Percentiles rank a stretch among this genome's conserved stretches.
phyloP scores from a whole-genome alignment of 2,329 filamentous ascomycete genomes.

The Daldinia sp. region DNA sequence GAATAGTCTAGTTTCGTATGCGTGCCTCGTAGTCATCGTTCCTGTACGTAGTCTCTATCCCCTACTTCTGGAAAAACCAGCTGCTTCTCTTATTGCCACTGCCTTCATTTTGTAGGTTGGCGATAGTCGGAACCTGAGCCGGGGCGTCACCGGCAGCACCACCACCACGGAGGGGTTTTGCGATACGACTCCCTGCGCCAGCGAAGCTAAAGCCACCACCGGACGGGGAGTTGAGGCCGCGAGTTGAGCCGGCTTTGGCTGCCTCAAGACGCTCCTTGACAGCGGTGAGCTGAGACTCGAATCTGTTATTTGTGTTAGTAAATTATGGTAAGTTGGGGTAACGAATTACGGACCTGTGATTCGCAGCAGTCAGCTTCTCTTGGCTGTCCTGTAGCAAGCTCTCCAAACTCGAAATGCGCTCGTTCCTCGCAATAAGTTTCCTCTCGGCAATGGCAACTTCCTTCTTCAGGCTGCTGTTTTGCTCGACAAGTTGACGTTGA shows the following conservation, averaged over 20 bases:
- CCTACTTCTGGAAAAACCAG: conserved; percentile 74
- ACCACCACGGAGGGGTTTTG: conserved; percentile 73
- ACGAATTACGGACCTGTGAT: conserved; percentile 80
- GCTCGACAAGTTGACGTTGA: conserved; percentile 95
- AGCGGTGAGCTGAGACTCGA: conserved; percentile 94
- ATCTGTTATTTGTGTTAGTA: conserved; percentile 65
- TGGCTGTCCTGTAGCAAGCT: conserved; percentile 93
- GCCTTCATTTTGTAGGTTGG: conserved; percentile 66
- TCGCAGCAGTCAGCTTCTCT: conserved; percentile 96
- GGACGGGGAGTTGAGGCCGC: conserved; percentile 74
- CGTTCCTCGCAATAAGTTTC: conserved; percentile 94
- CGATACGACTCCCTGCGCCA: conserved; percentile 70
- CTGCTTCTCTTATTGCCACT: conserved; percentile 70
- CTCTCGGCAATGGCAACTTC: conserved; percentile 98
- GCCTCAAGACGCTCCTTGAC: conserved; percentile 98
- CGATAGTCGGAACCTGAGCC: conserved; percentile 63
- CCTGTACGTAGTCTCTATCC: conserved; percentile 16
- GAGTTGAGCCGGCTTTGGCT: conserved; percentile 89
- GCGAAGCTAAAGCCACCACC: conserved; percentile 76
- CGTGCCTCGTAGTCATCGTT: conserved; percentile 13
- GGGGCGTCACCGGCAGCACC: conserved; percentile 57
- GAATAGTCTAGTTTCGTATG: conserved; percentile 29
- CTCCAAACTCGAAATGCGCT: conserved; percentile 95
- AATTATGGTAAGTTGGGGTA: neutral
- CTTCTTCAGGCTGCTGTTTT: conserved; percentile 97